Conservation (phyloP, 2,329 filamentous ascomycete genomes). For the Blastomyces parvus region DNA sequence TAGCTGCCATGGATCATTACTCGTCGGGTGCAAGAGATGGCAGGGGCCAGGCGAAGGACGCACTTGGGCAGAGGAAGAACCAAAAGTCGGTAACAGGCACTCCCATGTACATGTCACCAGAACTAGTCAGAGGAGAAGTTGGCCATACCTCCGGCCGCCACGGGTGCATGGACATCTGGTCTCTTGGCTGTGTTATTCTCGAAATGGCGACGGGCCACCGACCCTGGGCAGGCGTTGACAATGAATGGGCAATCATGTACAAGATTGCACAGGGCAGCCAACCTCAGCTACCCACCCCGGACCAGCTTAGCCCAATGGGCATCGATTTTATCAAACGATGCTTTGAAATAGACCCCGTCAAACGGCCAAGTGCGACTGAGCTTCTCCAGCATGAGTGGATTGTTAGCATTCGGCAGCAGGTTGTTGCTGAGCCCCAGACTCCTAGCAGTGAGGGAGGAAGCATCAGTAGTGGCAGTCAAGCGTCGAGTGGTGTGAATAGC, state of each 20-base stretch:
- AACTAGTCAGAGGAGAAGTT: slow-evolving; percentile 88
- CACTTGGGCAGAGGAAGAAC: slow-evolving; percentile 36
- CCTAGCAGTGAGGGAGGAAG: slow-evolving; percentile 32
- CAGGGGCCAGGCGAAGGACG: slow-evolving; percentile 10
- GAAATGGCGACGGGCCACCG: slow-evolving; percentile 95
- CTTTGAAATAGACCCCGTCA: slow-evolving; percentile 73
- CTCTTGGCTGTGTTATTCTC: slow-evolving; percentile 64
- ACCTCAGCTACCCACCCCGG: slow-evolving; percentile 67
- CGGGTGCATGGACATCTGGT: slow-evolving; percentile 59
- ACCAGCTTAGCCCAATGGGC: slow-evolving; percentile 75
- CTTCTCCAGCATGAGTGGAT: slow-evolving; percentile 92
- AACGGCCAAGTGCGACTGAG: slow-evolving; percentile 73
- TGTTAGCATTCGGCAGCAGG: slow-evolving; percentile 40
- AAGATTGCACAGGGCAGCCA: slow-evolving; percentile 97
- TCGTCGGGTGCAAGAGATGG: slow-evolving; percentile 36
- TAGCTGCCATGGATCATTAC: slow-evolving; percentile 56
- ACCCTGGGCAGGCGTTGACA: slow-evolving; percentile 92
- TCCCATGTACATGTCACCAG: slow-evolving; percentile 99
- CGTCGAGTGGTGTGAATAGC: slow-evolving; percentile 11
- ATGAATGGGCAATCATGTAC: slow-evolving; percentile 99
- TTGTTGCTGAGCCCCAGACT: slow-evolving; percentile 37
- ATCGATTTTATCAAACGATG: slow-evolving; percentile 83
- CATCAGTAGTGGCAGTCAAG: slow-evolving; percentile 29
- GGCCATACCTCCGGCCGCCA: slow-evolving; percentile 63
- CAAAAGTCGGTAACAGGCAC: slow-evolving; percentile 95